These are phyloP conservation scores for Picochlorum sp. DNA, from an alignment of 139 green algal genomes.

Conservation along the genomic window DNA sequence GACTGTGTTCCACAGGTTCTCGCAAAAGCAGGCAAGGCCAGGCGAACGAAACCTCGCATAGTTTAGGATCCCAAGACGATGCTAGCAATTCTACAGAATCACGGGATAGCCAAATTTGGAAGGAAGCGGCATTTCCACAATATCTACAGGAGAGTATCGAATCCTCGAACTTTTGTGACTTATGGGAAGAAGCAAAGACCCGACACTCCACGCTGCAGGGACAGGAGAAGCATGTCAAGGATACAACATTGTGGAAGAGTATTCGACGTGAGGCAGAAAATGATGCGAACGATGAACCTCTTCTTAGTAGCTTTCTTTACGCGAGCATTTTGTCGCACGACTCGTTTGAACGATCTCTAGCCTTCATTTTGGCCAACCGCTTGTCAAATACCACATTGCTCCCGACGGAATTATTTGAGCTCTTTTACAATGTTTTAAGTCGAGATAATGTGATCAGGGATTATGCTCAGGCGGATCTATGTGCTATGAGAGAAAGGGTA, in stretches of 20 bases:
- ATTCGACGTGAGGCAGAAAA: conserved; percentile 22
- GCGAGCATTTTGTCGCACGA: conserved; percentile 44
- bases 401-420: conserved; percentile 36
- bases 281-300: conserved; percentile 36
- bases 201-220: not conserved
- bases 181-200: conserved; percentile 5
- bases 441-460: conserved; percentile 9
- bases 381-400: conserved; percentile 41
- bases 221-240: not conserved
- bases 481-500: conserved; percentile 34
- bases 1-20: too few relatives aligned
- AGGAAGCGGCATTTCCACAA: conserved; percentile 1
- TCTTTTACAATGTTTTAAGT: conserved; percentile 25
- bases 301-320: conserved; percentile 53
- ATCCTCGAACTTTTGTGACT: conserved; percentile 1
- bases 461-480: conserved; percentile 30
- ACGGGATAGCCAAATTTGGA: conserved; percentile 2
- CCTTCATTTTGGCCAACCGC: conserved; percentile 50
- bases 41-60: not conserved
- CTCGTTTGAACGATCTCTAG: conserved; percentile 38
- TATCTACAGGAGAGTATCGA: conserved; percentile 11
- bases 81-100: not conserved
- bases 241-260: not conserved
- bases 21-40: too few relatives aligned
- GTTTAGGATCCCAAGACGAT: not conserved